Evolutionary conservation across 768 basidiomycete genomes (phyloP), one percentile per base, ranked within the genome.

Genomic region (Trametes coccinea): DNA sequence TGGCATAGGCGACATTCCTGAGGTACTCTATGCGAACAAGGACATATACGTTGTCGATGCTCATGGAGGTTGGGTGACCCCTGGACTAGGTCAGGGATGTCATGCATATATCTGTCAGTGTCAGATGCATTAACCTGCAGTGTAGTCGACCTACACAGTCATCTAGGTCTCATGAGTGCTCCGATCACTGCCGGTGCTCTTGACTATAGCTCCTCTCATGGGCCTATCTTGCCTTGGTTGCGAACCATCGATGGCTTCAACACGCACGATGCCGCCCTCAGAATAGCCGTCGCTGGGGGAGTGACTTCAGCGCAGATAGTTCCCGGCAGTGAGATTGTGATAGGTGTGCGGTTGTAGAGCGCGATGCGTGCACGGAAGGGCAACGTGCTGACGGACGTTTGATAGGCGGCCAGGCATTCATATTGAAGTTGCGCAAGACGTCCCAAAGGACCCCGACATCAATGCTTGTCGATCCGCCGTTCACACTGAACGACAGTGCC

Each of bases 391-490:
- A 57, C 2, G 22, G 5, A 2, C 13, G 45, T 30, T 41, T 39
- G 40, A 14, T 65, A 92, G 93, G 90, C 52, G 94, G 94, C 4
- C 92, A 95, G 71, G 90, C 93, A 0, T 94, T 93, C 69, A 80
- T 92, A 69, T 81, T 95, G 68, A 97, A 97, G 72, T 78, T 93
- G 29, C 84, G 95, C 17, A 85, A 83, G 70, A 93, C 93, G 2
- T 71, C 79, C 41, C 90, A 92, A 63, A 84, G 87, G 27, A 89
- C 92, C 0, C 82, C 92, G 1, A 81, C 84, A 4, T 89, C 90
- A 6, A 93, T 93, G 90, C 71, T 94, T 10, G 77, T 97, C 40
- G 94, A 97, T 48, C 90, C 93, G 43, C 93, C 92, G 1, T 83
- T 84, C 69, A 78, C 76, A 13, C 77, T 95, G 64, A 77, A 83